A percentile compares a stretch with the other conserved stretches of the same genome.
Evolutionary conservation across 305 asterid species (phyloP).

Genomic region (Ilex paraguariensis): DNA sequence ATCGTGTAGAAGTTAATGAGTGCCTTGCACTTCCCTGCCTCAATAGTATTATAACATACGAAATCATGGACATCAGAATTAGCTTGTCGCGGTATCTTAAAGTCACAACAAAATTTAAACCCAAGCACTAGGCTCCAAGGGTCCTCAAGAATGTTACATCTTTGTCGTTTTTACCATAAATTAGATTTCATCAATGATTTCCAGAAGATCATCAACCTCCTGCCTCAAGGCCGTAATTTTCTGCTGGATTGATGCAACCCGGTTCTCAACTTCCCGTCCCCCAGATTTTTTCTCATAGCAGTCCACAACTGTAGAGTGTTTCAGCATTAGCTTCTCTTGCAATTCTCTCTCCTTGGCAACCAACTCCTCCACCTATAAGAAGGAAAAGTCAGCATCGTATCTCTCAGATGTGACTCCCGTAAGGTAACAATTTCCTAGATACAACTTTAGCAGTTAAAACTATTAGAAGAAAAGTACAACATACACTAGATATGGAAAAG

Average conservation of each 20-base stretch:
- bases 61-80: no score
- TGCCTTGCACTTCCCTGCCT: no score
- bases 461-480: background rate
- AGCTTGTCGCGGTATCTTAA: background rate
- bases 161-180: background rate
- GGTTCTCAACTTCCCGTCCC: slow-evolving; percentile 71
- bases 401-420: background rate
- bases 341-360: slow-evolving; percentile 79
- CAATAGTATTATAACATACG: no score
- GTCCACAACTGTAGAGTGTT: slow-evolving; percentile 72
- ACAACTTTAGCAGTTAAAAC: background rate
- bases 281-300: slow-evolving; percentile 79
- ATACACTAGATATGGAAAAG: background rate
- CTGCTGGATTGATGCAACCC: slow-evolving; percentile 76
- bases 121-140: slow-evolving; percentile 11
- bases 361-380: slow-evolving; percentile 71
- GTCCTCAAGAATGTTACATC: slow-evolving; percentile 11
- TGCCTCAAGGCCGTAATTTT: slow-evolving; percentile 63
- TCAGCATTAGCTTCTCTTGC: slow-evolving; percentile 81
- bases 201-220: slow-evolving; percentile 84
- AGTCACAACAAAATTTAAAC: slow-evolving; percentile 29
- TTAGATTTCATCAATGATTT: slow-evolving; percentile 77
- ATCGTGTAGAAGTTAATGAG: no score
- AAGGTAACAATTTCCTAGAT: no score
- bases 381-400: background rate